Evolutionary conservation across 78 protist species (phyloP).

Genomic region (Isochrysis galbana): DNA sequence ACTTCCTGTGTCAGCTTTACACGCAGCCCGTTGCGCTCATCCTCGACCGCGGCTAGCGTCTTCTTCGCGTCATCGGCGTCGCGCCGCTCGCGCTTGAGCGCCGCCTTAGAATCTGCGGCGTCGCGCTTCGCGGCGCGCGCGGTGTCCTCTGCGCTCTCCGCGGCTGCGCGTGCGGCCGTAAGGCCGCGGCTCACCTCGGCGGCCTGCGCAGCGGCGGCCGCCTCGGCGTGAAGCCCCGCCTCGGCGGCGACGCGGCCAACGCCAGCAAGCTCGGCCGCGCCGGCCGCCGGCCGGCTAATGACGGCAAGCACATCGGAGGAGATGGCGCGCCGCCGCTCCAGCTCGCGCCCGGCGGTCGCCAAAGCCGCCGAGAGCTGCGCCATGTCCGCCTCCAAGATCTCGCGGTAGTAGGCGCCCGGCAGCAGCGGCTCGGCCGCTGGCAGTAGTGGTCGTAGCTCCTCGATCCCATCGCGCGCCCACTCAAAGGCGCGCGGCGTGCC

Average conservation of each 20-base stretch:
- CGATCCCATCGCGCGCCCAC: background rate
- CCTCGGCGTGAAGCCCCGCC: background rate
- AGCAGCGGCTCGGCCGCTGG: background rate
- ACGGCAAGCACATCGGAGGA: background rate
- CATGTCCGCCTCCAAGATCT: background rate
- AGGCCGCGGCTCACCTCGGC: background rate
- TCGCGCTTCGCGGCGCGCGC: background rate
- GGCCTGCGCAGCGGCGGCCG: background rate
- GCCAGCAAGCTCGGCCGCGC: background rate
- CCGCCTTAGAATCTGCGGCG: background rate
- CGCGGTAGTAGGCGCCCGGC: background rate
- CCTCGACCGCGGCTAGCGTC: background rate
- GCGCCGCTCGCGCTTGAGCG: background rate
- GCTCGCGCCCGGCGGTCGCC: background rate
- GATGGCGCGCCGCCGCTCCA: background rate
- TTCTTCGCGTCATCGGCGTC: background rate
- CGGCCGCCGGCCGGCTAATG: background rate
- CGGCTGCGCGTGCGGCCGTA: background rate
- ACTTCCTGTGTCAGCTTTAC: background rate
- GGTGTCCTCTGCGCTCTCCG: background rate
- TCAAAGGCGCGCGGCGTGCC: background rate
- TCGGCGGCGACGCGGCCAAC: background rate
- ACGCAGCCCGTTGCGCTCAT: background rate
- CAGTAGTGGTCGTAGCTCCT: background rate
- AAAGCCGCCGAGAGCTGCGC: background rate